Evolutionary conservation across 768 basidiomycete genomes (phyloP).

Genomic region (Hygrophoropsis aurantiaca): DNA sequence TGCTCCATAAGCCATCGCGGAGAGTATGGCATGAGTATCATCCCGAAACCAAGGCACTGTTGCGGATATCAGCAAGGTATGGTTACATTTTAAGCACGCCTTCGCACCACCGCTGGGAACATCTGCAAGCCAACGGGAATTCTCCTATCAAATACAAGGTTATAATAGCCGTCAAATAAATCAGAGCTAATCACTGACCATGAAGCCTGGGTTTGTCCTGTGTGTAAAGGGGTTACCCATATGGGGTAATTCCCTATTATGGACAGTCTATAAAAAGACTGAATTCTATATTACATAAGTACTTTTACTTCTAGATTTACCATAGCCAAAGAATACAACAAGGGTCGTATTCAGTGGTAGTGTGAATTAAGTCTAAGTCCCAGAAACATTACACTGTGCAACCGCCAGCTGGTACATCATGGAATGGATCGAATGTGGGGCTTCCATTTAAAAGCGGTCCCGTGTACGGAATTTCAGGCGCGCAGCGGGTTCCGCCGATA

Average conservation of each 20-base stretch:
- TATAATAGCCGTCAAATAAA: slow-evolving; percentile 17
- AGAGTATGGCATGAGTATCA: slow-evolving; percentile 39
- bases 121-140: slow-evolving; percentile 37
- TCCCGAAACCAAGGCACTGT: slow-evolving; percentile 30
- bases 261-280: too few relatives aligned
- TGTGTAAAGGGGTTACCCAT: too few relatives aligned
- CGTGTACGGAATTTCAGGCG: slow-evolving; percentile 26
- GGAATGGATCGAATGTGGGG: slow-evolving; percentile 26
- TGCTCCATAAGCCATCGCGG: slow-evolving; percentile 43
- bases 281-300: too few relatives aligned
- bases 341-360: too few relatives aligned
- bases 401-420: slow-evolving; percentile 29
- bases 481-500: slow-evolving; percentile 32
- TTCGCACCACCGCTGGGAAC: slow-evolving; percentile 35
- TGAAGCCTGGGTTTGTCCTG: slow-evolving; percentile 28
- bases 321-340: too few relatives aligned
- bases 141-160: slow-evolving; percentile 22
- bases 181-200: slow-evolving; percentile 8
- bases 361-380: too few relatives aligned
- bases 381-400: too few relatives aligned
- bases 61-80: slow-evolving; percentile 1
- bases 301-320: too few relatives aligned
- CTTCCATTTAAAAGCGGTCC: slow-evolving; percentile 30
- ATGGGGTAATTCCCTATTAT: too few relatives aligned
- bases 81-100: slow-evolving; percentile 7